Evolutionary conservation across 768 basidiomycete genomes (phyloP), one percentile per base, ranked within the genome.

Genomic region (Amanita thiersii): DNA sequence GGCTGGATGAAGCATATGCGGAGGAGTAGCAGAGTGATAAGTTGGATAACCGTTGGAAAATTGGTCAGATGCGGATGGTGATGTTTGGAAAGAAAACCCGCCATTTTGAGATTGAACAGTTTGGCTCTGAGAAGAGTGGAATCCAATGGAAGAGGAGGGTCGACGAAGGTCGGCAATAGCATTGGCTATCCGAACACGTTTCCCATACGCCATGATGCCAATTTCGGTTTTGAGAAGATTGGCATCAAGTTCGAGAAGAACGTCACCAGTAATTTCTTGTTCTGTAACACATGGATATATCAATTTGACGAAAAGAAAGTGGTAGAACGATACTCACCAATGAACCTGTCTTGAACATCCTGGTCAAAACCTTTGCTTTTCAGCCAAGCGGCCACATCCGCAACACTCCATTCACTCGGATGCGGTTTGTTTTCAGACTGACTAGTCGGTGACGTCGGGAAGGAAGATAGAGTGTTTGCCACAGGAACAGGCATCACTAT

Each of bases 241-340:
- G 41, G 82, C 77, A 48, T 97, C 91, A 46, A 98, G 83, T 53
- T 96, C 94, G 42, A 98, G 79, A 5, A 99, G 76, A 23, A 98
- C 88, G 52, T 99, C 96, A 14, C 96, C 96, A 0, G 92, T 88
- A 40, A 99, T 98, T 65, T 99, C 96, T 78, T 99, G 92, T 64
- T 98, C 94, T 92, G 56, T 30, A 46, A 29, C 14, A 19, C 2
- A 37, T 21, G 5, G 19, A 37, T 45, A 48, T 20, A 21, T 21
- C n/a, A 5, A 10, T 20, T 9, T 17, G 10, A 10, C 12, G 14
- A 10, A 12, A 30, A 14, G 30, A 2, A 48, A 2, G 44, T 24
- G 24, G 18, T 10, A 12, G 3, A n/a, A 30, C 8, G n/a, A 18
- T 19, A 66, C 77, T 47, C 50, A 89, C 90, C 91, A 30, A 72